phyloP scores from a whole-genome alignment of 345 rosid species.

The Pugionium dolabratum region DNA sequence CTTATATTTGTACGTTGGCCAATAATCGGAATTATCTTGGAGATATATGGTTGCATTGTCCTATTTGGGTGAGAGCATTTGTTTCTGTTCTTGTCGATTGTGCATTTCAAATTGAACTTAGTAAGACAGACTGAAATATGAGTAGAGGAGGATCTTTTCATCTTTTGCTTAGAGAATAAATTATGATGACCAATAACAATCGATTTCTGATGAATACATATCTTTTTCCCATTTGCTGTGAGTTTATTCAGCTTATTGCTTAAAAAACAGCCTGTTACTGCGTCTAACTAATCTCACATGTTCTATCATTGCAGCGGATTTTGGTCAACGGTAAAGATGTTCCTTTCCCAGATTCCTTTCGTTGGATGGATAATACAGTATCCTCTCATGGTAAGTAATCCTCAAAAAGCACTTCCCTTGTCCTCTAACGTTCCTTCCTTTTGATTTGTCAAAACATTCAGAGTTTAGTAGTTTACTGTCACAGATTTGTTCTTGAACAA shows the following conservation, averaged over 20 bases:
- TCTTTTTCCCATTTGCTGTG: background rate
- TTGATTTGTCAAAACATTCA: background rate
- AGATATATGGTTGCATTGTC: slow-evolving; percentile 66
- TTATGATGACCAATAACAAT: background rate
- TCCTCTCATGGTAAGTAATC: slow-evolving; percentile 62
- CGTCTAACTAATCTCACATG: background rate
- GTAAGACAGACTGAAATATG: slow-evolving; percentile 3
- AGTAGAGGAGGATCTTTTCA: slow-evolving; percentile 3
- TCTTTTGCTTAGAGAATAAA: background rate
- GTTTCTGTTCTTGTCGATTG: background rate
- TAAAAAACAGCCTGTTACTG: background rate
- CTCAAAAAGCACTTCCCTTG: background rate
- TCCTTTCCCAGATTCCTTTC: slow-evolving; percentile 77
- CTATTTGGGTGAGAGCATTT: slow-evolving; percentile 59
- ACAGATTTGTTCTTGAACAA: slow-evolving; percentile 2
- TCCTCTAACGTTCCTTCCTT: slow-evolving; percentile 3
- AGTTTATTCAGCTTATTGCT: slow-evolving; percentile 6
- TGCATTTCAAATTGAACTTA: background rate
- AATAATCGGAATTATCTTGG: slow-evolving; percentile 69
- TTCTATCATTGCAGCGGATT: slow-evolving; percentile 59
- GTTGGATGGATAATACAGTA: slow-evolving; percentile 84
- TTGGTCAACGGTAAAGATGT: slow-evolving; percentile 71
- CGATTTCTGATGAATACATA: slow-evolving; percentile 5
- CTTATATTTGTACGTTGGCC: slow-evolving; percentile 94
- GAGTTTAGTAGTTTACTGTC: background rate